A percentile compares a stretch with the other conserved stretches of the same genome.
Conservation (phyloP, 805 yeast species). For the Sungouiella blattae region DNA sequence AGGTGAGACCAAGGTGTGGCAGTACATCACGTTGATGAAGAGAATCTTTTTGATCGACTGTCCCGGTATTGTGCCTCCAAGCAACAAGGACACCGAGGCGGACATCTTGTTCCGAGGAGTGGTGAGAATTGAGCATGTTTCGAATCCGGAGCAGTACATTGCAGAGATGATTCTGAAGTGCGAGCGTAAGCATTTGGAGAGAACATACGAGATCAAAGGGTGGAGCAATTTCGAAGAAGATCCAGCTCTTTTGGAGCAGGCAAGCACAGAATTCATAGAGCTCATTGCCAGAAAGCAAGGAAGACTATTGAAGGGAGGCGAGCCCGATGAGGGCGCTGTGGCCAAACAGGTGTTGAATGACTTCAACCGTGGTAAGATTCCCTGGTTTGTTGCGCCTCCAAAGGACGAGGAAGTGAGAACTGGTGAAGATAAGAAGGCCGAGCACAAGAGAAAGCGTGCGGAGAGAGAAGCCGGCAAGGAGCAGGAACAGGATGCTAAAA, state of each 20-base stretch:
- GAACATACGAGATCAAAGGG: constrained; percentile 92
- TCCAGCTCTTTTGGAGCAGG: constrained; percentile 44
- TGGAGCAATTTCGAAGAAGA: constrained; percentile 58
- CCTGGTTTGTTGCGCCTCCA: constrained; percentile 97
- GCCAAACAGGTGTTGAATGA: constrained; percentile 88
- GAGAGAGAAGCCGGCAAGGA: constrained; percentile 40
- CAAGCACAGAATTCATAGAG: constrained; percentile 72
- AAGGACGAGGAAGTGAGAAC: constrained; percentile 56
- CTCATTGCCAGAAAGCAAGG: constrained; percentile 91
- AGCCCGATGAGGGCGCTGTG: constrained; percentile 92
- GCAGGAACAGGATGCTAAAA: constrained; percentile 23
- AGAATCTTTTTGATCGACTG: constrained; percentile 93
- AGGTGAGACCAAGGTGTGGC: constrained; percentile 99
- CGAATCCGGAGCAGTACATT: constrained; percentile 92
- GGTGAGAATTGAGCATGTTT: constrained; percentile 96
- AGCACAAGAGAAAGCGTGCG: constrained; percentile 50
- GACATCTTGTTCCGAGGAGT: constrained; percentile 95
- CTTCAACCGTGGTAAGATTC: constrained; percentile 95
- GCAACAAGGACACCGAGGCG: constrained; percentile 80
- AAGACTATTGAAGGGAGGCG: constrained; percentile 92
- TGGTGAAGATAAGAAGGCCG: constrained; percentile 56
- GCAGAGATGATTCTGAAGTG: constrained; percentile 84
- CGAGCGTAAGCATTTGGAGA: constrained; percentile 83
- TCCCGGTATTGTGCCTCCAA: constrained; percentile 98
- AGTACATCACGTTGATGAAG: constrained; percentile 95